Evolutionary conservation across 805 yeast species (phyloP), one percentile per base, ranked within the genome.

Genomic region (Metahyphopichia silvanorum): DNA sequence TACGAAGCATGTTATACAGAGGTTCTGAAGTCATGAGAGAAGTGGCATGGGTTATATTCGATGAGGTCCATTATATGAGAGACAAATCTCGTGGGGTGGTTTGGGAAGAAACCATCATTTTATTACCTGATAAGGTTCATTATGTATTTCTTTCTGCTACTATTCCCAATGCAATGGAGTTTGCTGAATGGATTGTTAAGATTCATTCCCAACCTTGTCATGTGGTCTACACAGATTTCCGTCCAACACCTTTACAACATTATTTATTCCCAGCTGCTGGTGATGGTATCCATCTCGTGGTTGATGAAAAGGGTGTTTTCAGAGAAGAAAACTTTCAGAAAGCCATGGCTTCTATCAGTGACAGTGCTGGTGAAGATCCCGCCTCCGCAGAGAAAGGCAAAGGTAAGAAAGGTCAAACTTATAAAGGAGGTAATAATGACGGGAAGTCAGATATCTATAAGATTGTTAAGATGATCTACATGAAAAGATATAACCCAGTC

Each of bases 11-110:
- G 99, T 73, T 93, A 26, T 93, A 93, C 57, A 74, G 98, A 57
- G 99, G 99, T 42, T 86, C 97, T 10, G 98, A 93, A 57, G 82
- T 94, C 29, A 89, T 93, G 91, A 76, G 99, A 60, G 99, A 93
- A 69, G 98, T 93, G 25, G 96, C 96, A 0, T 93, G 96, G 96
- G 98, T 93, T 31, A 80, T 93, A 24, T 93, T 93, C 45, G 99
- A 93, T 61, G 99, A 93, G 58, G 96, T 93, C 28, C 99, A 93
- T 65, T 93, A 93, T 62, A 93, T 93, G 94, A 81, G 97, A 65
- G 99, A 93, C 58, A 83, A 87, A 48, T 93, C 88, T 46, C 79
- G 99, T 65, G 99, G 99, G 58, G 99, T 93, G 33, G 98, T 93
- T 21, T 93, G 99, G 99, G 99, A 93, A 64, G 99, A 93, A 61